Base-by-base conservation (phyloP, 2,329 filamentous ascomycete genomes). In the Trichoderma semiorbis region DNA sequence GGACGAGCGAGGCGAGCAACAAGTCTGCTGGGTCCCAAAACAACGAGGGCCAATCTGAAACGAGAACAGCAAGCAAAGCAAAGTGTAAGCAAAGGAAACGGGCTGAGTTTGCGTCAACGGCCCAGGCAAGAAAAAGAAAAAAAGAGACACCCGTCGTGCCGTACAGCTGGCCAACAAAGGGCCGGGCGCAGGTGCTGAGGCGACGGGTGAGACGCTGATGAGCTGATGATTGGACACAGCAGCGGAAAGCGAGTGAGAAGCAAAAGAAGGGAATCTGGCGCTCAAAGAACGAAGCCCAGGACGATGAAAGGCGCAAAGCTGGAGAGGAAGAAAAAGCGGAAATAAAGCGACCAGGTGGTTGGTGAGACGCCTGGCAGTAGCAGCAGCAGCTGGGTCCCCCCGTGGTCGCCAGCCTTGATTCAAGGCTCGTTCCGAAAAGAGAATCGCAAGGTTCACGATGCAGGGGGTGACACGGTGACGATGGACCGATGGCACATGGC, bases 21-120 rank as follows among this genome's bases (percentile, higher is more conserved):
- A 65, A 16, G 43, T 28, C 39, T 69, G 65, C 32, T 57, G 57
- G 28, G 66, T 47, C 14, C 39, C 60, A 63, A 64, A 65, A 67
- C 43, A 67, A 69, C 71, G 74, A 73, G 73, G 73, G 76, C 75
- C 72, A 76, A 73, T 70, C 57, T 60, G 53, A 70, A 60, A 61
- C 71, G 43, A 63, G 21, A 70, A 55, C 21, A 14, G 24, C 39
- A 32, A 50, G 57, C 66, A 70, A 57, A 53, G 39, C 55, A 62
- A 62, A 26, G 58, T 62, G 26, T 32, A 63, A 70, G 53, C 34
- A 63, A 50, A 53, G 39, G 50, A 34, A 62, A 26, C 24, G 32
- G 55, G 66, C 55, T 50, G 57, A 69, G 66, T 61, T 63, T 72
- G 70, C 70, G 57, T 72, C 58, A 50, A 64, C 55, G 26, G 53